Conservation (phyloP, 2,329 filamentous ascomycete genomes). For the Aspergillus sp. region DNA sequence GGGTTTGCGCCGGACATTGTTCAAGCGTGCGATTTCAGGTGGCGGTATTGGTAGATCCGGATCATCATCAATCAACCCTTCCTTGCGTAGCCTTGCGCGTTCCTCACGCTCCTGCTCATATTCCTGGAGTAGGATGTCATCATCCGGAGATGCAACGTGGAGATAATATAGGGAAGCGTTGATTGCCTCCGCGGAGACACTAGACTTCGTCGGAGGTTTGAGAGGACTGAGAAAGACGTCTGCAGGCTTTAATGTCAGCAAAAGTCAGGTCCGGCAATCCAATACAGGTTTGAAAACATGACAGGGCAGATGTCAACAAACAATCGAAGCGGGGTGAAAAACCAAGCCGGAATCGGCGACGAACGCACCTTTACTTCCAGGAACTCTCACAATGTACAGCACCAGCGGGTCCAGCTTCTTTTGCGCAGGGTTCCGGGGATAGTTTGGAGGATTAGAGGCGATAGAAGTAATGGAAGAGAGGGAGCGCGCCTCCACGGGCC, state of each 20-base stretch:
- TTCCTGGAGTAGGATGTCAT: slow-evolving; percentile 46
- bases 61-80: slow-evolving; percentile 23
- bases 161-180: slow-evolving; percentile 87
- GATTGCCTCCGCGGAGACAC: slow-evolving; percentile 84
- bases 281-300: not conserved
- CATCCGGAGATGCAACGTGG: slow-evolving; percentile 69
- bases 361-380: slow-evolving; percentile 75
- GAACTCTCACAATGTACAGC: slow-evolving; percentile 90
- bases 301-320: not conserved
- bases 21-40: slow-evolving; percentile 34
- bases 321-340: not conserved
- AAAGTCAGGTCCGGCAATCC: not conserved
- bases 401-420: slow-evolving; percentile 69
- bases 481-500: slow-evolving; percentile 74
- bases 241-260: slow-evolving; percentile 37
- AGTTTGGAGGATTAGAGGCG: slow-evolving; percentile 82
- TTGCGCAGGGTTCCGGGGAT: slow-evolving; percentile 74
- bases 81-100: slow-evolving; percentile 24
- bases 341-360: not conserved
- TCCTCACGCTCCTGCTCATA: slow-evolving; percentile 38
- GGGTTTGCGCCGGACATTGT: slow-evolving; percentile 41
- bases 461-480: slow-evolving; percentile 75
- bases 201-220: slow-evolving; percentile 78
- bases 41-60: slow-evolving; percentile 20
- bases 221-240: slow-evolving; percentile 91